Evolutionary conservation across 306 rosid species (phyloP).

Genomic region (Heteromeles arbutifolia): DNA sequence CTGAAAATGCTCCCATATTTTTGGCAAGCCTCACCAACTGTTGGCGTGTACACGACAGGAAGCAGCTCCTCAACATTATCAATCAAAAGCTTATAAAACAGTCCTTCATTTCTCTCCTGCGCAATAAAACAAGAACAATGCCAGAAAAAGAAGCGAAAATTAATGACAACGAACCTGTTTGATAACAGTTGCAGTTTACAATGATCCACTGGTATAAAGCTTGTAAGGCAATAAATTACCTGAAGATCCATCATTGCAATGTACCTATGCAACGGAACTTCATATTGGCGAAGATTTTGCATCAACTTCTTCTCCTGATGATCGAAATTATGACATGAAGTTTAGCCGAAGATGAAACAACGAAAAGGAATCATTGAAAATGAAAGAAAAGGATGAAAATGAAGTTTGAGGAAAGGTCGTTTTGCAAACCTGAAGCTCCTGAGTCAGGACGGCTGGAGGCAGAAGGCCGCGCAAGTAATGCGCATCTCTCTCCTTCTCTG

Average conservation of each 20-base stretch:
- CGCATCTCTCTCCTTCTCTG: conserved; percentile 84
- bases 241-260: conserved; percentile 97
- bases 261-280: conserved; percentile 86
- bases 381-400: not conserved
- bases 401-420: not conserved
- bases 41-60: conserved; percentile 94
- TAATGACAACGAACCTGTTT: not conserved
- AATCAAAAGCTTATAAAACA: conserved; percentile 86
- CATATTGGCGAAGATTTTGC: conserved; percentile 83
- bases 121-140: conserved; percentile 8
- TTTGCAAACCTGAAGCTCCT: conserved; percentile 73
- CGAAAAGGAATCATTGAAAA: not conserved
- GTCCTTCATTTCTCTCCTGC: conserved; percentile 90
- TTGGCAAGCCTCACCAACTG: conserved; percentile 98
- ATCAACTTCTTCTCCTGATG: conserved; percentile 73
- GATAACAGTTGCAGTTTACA: not conserved
- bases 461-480: conserved; percentile 94
- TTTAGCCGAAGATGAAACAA: not conserved
- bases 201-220: not conserved
- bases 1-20: conserved; percentile 88
- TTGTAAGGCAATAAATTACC: conserved; percentile 25
- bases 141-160: conserved; percentile 9
- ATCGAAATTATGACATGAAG: conserved; percentile 7
- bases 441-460: conserved; percentile 67
- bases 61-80: conserved; percentile 90